These are phyloP conservation scores for Musa acuminata DNA, from an alignment of 176 grass and related monocot genomes.

Conservation along the genomic window DNA sequence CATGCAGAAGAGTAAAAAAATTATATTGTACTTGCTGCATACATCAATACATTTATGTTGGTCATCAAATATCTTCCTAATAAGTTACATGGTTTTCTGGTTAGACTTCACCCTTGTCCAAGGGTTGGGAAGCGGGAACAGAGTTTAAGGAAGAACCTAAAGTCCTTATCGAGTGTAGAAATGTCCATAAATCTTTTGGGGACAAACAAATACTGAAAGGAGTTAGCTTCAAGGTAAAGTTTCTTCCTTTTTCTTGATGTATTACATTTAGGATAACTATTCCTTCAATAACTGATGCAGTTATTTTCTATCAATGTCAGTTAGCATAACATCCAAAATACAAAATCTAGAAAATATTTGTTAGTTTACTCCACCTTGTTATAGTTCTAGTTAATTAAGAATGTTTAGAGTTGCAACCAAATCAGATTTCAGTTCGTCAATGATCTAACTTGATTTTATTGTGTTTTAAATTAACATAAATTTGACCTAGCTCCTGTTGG, in stretches of 20 bases:
- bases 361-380: background rate
- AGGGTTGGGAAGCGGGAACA: constrained; percentile 28
- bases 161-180: constrained; percentile 81
- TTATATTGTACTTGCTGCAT: background rate
- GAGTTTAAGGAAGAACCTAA: constrained; percentile 36
- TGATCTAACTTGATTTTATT: too few species aligned
- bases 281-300: background rate
- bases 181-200: constrained; percentile 90
- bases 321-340: background rate
- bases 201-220: constrained; percentile 79
- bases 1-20: background rate
- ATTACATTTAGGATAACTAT: background rate
- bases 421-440: too few species aligned
- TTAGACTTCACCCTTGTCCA: constrained; percentile 48
- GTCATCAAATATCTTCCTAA: background rate
- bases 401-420: too few species aligned
- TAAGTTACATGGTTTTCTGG: background rate
- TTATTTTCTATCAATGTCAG: background rate
- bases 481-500: too few species aligned
- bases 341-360: background rate
- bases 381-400: background rate
- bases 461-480: too few species aligned
- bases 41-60: background rate
- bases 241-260: background rate
- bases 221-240: constrained; percentile 79